phyloP scores from a whole-genome alignment of 768 basidiomycete species.

The Hericium erinaceus region DNA sequence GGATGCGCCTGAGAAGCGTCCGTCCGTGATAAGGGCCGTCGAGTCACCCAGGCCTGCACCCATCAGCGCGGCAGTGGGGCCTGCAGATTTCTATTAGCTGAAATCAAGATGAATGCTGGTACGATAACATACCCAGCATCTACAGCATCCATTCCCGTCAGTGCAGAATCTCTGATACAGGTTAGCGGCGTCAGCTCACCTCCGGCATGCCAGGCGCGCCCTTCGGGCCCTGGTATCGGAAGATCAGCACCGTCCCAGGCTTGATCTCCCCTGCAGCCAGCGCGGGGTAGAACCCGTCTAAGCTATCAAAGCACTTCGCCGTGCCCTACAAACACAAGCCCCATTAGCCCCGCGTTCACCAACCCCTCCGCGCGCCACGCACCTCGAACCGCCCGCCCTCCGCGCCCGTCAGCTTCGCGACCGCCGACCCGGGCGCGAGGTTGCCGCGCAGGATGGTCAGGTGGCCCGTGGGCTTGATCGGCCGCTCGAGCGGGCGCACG shows the following conservation, averaged over 20 bases:
- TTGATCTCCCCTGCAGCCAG: slow-evolving; percentile 69
- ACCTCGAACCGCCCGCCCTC: slow-evolving; percentile 83
- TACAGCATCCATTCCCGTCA: slow-evolving; percentile 8
- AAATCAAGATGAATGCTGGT: slow-evolving; percentile 4
- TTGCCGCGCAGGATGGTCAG: slow-evolving; percentile 84
- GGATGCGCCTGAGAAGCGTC: slow-evolving; percentile 81
- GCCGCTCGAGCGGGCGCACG: slow-evolving; percentile 58
- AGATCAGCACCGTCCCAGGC: slow-evolving; percentile 66
- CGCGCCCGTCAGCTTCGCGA: slow-evolving; percentile 91
- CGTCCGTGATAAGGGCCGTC: slow-evolving; percentile 81
- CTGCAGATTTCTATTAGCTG: slow-evolving; percentile 21
- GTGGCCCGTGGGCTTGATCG: slow-evolving; percentile 84
- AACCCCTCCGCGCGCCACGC: slow-evolving; percentile 6
- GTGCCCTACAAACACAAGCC: slow-evolving; percentile 36
- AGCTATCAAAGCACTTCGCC: slow-evolving; percentile 43
- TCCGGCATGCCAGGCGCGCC: slow-evolving; percentile 93
- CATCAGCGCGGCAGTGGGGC: slow-evolving; percentile 77
- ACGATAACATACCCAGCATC: slow-evolving; percentile 33
- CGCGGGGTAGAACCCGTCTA: slow-evolving; percentile 64
- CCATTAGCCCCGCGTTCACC: neutral
- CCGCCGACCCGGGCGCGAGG: slow-evolving; percentile 76
- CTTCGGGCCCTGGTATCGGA: slow-evolving; percentile 85
- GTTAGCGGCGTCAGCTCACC: slow-evolving; percentile 22
- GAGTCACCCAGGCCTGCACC: slow-evolving; percentile 74
- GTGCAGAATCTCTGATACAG: too few relatives aligned